A percentile compares a stretch with the other conserved stretches of the same genome.
Evolutionary conservation across 1,284 basidiomycete species (phyloP).

Genomic region (Macrocystidia cucumis): DNA sequence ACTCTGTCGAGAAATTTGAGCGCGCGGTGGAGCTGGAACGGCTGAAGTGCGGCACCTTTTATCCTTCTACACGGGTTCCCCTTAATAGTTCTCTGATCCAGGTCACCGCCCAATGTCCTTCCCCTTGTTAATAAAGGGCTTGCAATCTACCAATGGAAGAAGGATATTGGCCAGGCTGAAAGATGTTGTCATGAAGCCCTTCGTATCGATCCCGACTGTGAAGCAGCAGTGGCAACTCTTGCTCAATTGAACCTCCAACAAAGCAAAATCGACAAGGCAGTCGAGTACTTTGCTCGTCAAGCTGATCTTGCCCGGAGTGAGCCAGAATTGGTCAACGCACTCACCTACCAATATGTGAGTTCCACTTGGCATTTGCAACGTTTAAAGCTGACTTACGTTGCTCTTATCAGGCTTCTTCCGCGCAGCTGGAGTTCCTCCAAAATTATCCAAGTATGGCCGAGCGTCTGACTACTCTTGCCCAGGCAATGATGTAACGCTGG

Average conservation of each 20-base stretch:
- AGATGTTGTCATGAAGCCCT: slow-evolving; percentile 85
- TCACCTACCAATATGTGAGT: slow-evolving; percentile 81
- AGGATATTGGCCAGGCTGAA: slow-evolving; percentile 82
- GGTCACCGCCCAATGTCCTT: slow-evolving; percentile 74
- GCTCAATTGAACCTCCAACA: slow-evolving; percentile 94
- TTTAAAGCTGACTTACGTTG: slow-evolving; percentile 4
- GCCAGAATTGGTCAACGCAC: slow-evolving; percentile 81
- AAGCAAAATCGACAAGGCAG: slow-evolving; percentile 82
- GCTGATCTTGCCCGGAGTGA: slow-evolving; percentile 88
- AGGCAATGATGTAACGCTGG: slow-evolving; percentile 18
- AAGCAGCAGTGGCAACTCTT: slow-evolving; percentile 93
- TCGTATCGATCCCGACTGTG: slow-evolving; percentile 86
- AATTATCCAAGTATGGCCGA: slow-evolving; percentile 80
- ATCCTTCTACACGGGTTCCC: not conserved
- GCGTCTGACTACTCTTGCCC: slow-evolving; percentile 50
- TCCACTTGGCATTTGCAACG: slow-evolving; percentile 5
- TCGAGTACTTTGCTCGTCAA: slow-evolving; percentile 83
- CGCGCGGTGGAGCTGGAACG: slow-evolving; percentile 87
- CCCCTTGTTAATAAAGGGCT: slow-evolving; percentile 98
- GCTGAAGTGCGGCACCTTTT: slow-evolving; percentile 41
- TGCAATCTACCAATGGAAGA: slow-evolving; percentile 93
- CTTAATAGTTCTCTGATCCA: slow-evolving; percentile 19
- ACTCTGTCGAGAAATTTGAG: slow-evolving; percentile 95
- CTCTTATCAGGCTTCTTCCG: slow-evolving; percentile 56
- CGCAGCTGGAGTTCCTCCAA: slow-evolving; percentile 77